Base-by-base conservation (phyloP, 257 asterid species). In the Primulina huaijiensis region DNA sequence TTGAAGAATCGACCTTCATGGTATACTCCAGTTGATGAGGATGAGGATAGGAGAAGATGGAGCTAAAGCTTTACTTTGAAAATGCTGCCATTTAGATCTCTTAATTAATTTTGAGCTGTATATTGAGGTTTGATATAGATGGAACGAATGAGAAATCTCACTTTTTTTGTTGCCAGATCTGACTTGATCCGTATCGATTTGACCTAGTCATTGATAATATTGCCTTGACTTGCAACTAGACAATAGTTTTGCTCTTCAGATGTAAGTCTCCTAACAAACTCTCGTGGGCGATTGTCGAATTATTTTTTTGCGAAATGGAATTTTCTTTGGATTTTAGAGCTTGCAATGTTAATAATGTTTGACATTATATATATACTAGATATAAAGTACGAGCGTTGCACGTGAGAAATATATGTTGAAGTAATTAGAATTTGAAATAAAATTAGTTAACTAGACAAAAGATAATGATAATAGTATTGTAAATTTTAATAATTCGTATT, bases 41-140 rank as follows among this genome's bases (percentile, higher is more conserved):
- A 90, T 57, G 98, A 89, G 82, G 96, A 93, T 72, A 73, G 86
- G 35, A 81, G 95, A 69, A 87, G 92, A 79, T 90, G 97, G 99
- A 86, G 92, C 75, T 86, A 68, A 71, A 43, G 73, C 25, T 53
- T 52, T 46, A 57, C 59, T 10, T 62, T n/a, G 1, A 43, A 50
- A n/a, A 27, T 29, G 16, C 57, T 50, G 27, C 16, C 68, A 29
- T 67, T 53, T 68, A 19, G 29, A 62, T 29, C 58, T 33, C 38
- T 53, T 46, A 7, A n/a, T 31, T 31, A 31, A 27, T 59, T 35
- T 12, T 55, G 33, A 14, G 37, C 69, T 77, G 60, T 46, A 19
- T 57, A 6, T 25, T 20, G 69, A 30, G 67, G 52, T n/a, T 71
- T 72, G 38, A 52, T n/a, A 52, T 38, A n/a, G 52, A 64, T 55